Evolutionary conservation across 345 rosid genomes (phyloP), one percentile per base, ranked within the genome.

Genomic region (Gossypium herbaceum): DNA sequence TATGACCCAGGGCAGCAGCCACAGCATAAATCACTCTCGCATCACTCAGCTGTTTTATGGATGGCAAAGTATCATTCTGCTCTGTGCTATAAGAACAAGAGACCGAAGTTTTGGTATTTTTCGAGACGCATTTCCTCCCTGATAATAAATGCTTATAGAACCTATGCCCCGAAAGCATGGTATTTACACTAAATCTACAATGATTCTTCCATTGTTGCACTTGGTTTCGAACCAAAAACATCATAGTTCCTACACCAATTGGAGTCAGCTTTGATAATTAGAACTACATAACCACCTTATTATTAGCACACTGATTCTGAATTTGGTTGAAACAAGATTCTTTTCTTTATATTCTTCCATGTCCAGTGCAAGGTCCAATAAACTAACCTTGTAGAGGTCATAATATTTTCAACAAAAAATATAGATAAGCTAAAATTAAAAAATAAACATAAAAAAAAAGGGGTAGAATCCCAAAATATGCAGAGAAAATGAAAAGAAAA

Each of bases 1-100:
- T 92, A 83, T 92, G 98, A 70, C 97, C 97, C 89, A 94, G 76
- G 45, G 97, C 97, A 9, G 98, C 82, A 71, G 97, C 94, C 13
- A 91, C 93, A 70, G 88, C 80, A 58, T 85, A 94, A 41, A 94
- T 84, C 64, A 94, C 82, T 72, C 86, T 85, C 2, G 94, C 93
- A 78, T 86, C 85, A 41, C 70, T 59, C 68, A 88, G 58, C 54
- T 76, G 75, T 43, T 79, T 83, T 62, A 52, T 6, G 71, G 82
- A 73, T 13, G 81, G 82, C 61, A 79, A 69, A 13, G 75, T 56
- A 44, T 73, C 82, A 69, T 82, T 80, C 57, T 83, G 76, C 73
- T 84, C 84, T 24, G 75, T 48, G 61, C 74, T 76, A 74, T 68
- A 70, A 0, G 89, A 84, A 73, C 88, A 87, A 56, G 74, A 80